Base-by-base conservation (phyloP, 805 yeast species). In the Wickerhamomyces xylosicus region DNA sequence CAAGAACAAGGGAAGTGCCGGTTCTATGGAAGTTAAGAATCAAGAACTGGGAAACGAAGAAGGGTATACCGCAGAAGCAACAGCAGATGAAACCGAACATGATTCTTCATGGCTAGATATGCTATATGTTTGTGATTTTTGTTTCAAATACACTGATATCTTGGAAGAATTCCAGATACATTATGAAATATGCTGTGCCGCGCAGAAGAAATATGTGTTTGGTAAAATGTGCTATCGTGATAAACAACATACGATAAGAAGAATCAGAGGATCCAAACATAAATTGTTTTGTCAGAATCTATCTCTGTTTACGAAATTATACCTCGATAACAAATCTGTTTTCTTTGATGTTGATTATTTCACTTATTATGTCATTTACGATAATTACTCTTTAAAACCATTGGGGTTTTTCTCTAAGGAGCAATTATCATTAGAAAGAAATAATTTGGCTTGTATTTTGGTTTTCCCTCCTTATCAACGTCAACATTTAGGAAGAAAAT, bases 351-450 rank as follows among this genome's bases (percentile, higher is more conserved):
- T 86, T 3, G 89, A 83, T 29, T 71, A 73, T 40, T 90, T 83
- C 58, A 89, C 84, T 44, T 85, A 86, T 57, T 92, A 78, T 56
- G 69, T 86, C 20, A 64, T 79, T 3, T 85, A 80, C 54, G 80
- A 83, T 19, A 58, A 57, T 2, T 63, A 51, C 37, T 37, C 65
- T 43, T 46, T 61, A 47, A 56, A 62, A 38, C 89, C 90, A 2
- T 79, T 89, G 80, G 98, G 97, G 1, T 92, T 86, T 54, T 92
- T 86, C 53, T 87, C 97, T 13, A 84, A 85, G 49, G 98, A 92
- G 52, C 62, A 81, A 34, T 63, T 82, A 0, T 79, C 95, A 0
- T 69, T 71, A 58, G 90, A 84, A 38, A 70, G 75, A 37, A 85
- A 89, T 56, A 92, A 90, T 54, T 63, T 92, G 31, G 96, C 97